Evolutionary conservation across 2,329 filamentous ascomycete genomes (phyloP).

Genomic region (Ceratocystis diversiconidia): DNA sequence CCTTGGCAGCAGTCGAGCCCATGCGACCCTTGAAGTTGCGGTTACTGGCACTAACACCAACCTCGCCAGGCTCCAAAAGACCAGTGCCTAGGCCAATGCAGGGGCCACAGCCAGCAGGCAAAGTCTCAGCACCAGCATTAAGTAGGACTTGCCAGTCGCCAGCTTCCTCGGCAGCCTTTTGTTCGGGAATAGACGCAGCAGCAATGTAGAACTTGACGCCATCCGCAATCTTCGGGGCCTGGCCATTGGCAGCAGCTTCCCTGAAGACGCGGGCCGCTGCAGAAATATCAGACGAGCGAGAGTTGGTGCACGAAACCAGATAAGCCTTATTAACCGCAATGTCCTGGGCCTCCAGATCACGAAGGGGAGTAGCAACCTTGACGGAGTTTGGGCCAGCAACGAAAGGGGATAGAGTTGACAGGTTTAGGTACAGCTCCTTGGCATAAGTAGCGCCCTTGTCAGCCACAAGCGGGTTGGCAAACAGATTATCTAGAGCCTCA

Average conservation of each 20-base stretch:
- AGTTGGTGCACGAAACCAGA: conserved; percentile 82
- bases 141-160: conserved; percentile 78
- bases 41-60: conserved; percentile 72
- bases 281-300: conserved; percentile 62
- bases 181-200: conserved; percentile 67
- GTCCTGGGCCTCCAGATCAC: conserved; percentile 54
- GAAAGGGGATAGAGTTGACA: conserved; percentile 71
- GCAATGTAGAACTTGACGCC: conserved; percentile 81
- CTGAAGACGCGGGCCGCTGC: conserved; percentile 76
- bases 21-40: conserved; percentile 87
- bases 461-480: conserved; percentile 50
- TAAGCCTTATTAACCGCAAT: conserved; percentile 71
- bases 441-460: conserved; percentile 70
- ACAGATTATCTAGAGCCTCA: conserved; percentile 55
- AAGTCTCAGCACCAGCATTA: conserved; percentile 58
- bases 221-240: conserved; percentile 53
- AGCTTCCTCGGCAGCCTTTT: conserved; percentile 58
- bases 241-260: conserved; percentile 53
- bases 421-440: conserved; percentile 67
- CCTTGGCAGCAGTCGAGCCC: conserved; percentile 65
- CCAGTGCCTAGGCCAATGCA: conserved; percentile 75
- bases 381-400: conserved; percentile 83
- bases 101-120: conserved; percentile 64
- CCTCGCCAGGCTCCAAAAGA: conserved; percentile 69
- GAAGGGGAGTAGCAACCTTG: conserved; percentile 68